Conservation (phyloP, 176 grass and related monocot species). For the Phragmites australis region DNA sequence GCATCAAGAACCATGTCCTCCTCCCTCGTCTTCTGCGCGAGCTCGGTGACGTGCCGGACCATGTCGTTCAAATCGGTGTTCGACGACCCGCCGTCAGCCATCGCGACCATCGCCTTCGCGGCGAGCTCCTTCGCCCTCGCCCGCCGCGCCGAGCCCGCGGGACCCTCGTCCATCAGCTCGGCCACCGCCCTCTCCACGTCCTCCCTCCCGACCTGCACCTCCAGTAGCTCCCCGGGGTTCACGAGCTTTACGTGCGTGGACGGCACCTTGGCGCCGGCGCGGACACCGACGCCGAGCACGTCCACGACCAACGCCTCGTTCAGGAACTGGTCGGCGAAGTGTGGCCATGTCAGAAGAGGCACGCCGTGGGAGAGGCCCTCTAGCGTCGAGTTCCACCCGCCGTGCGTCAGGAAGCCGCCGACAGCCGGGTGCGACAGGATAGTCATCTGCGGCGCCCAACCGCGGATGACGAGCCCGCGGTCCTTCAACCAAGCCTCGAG, state of each 20-base stretch:
- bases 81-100: conserved; percentile 56
- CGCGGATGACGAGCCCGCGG: conserved; percentile 52
- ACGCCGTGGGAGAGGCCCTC: conserved; percentile 55
- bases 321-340: conserved; percentile 65
- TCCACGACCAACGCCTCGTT: conserved; percentile 61
- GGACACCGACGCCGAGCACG: conserved; percentile 52
- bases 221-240: not conserved
- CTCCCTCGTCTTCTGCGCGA: not conserved
- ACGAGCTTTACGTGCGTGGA: not conserved
- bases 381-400: conserved; percentile 67
- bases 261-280: conserved; percentile 36
- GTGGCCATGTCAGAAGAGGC: conserved; percentile 74
- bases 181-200: conserved; percentile 31
- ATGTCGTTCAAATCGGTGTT: conserved; percentile 15
- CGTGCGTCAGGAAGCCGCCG: conserved; percentile 63
- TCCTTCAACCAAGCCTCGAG: conserved; percentile 34
- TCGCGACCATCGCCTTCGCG: conserved; percentile 4
- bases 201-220: conserved; percentile 30
- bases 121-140: conserved; percentile 37
- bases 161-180: conserved; percentile 43
- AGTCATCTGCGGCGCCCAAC: conserved; percentile 71
- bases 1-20: not conserved
- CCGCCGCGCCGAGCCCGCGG: not conserved
- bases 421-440: conserved; percentile 53
- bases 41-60: conserved; percentile 7